Evolutionary conservation across 768 basidiomycete species (phyloP), one percentile per base, ranked within the genome.

Genomic region (Lactarius hatsudake): DNA sequence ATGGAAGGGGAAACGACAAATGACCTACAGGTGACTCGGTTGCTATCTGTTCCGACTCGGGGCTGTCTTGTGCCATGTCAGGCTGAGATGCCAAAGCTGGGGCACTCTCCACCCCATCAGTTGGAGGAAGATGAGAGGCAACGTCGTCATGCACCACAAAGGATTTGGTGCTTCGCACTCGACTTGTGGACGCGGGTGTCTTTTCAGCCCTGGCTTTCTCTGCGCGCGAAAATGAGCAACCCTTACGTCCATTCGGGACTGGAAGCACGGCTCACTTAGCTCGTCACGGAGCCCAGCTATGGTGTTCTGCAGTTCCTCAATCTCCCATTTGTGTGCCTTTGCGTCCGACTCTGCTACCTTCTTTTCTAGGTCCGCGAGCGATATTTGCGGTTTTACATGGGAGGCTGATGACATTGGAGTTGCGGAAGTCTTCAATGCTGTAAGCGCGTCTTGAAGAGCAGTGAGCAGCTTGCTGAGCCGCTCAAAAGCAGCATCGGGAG

Each of bases 221-320:
- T 70, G 20, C 9, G 55, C 32, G 63, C 42, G 62, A 40, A 40
- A 65, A 62, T 62, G 42, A 36, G 58, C 32, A 32, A 32, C 54
- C 8, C 30, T 18, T 9, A n/a, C 17, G 17, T 23, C 23, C 40
- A 34, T 54, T 30, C 59, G 13, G 26, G 51, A 23, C n/a, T 23
- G 13, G 38, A 54, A 54, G 69, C 34, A 45, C 0, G 26, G 76
- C 81, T 20, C 68, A 88, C 91, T 84, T 15, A 92, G 78, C 72
- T 93, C 87, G 15, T 76, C 72, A 63, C 82, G 81, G 36, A 92
- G 79, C 20, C 75, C 77, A 12, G 79, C 72, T 53, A 92, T 83
- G 32, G 82, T 78, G 8, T 70, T 76, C 65, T 86, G 81, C 12
- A 91, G 75, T 8, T 79, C 80, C 59, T 81, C 77, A 23, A 85